Evolutionary conservation across 331 rosid species (phyloP).

Genomic region (Stylosanthes scabra): DNA sequence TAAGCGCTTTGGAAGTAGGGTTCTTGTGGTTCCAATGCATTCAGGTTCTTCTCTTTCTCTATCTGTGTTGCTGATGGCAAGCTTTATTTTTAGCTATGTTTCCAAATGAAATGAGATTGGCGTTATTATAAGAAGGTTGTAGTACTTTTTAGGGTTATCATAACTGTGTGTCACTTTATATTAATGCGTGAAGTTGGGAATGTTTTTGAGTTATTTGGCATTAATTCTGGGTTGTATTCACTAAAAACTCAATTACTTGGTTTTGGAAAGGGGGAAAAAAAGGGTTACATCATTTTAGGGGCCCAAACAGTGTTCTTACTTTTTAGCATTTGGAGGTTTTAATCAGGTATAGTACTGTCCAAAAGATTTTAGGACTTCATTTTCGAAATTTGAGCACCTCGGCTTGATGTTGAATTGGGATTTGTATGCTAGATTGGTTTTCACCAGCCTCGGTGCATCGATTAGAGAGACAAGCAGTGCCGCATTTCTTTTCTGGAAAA

Average conservation of each 20-base stretch:
- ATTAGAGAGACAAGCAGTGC: slow-evolving; percentile 98
- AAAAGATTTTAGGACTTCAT: not conserved
- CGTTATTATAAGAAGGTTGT: not conserved
- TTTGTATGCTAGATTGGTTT: slow-evolving; percentile 89
- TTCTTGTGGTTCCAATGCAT: slow-evolving; percentile 93
- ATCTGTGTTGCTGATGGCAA: not conserved
- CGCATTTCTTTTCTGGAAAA: slow-evolving; percentile 92
- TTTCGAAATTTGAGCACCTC: not conserved
- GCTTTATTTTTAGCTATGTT: not conserved
- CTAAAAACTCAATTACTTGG: not conserved
- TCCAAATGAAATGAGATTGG: not conserved
- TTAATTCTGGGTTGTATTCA: not conserved
- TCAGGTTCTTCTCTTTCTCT: slow-evolving; percentile 61
- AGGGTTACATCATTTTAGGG: not conserved
- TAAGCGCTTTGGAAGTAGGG: slow-evolving; percentile 84
- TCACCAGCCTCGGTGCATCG: slow-evolving; percentile 90
- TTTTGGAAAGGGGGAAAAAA: not conserved
- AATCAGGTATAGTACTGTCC: not conserved
- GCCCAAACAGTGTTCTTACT: not conserved
- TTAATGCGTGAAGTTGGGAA: slow-evolving; percentile 3
- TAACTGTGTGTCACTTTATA: not conserved
- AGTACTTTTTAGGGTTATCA: not conserved
- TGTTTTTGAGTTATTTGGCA: not conserved
- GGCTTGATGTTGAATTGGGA: slow-evolving; percentile 21
- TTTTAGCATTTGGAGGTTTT: slow-evolving; percentile 2